Percentiles rank a stretch among this genome's conserved stretches.
Conservation (phyloP, 2,329 filamentous ascomycete species). For the Diaporthe destruens region DNA sequence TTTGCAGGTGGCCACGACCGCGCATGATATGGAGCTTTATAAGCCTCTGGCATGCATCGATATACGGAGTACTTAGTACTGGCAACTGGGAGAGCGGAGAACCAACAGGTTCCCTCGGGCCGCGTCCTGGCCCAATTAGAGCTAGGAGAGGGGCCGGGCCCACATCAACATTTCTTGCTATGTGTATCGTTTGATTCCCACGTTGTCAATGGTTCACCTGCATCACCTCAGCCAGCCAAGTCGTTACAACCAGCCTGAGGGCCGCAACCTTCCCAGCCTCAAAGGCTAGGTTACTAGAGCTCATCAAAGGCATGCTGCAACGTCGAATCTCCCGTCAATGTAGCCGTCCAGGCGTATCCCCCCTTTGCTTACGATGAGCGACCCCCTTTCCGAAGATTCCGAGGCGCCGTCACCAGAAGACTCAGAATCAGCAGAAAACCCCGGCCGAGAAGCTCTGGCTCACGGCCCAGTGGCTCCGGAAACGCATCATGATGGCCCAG, state of each 20-base stretch:
- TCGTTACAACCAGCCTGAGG: neutral
- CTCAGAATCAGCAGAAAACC: constrained; percentile 13
- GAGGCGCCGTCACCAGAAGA: constrained; percentile 17
- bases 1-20: neutral
- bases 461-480: neutral
- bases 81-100: constrained; percentile 12
- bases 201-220: constrained; percentile 18
- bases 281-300: constrained; percentile 23
- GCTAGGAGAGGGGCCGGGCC: constrained; percentile 24
- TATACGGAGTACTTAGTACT: too few species aligned
- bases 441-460: constrained; percentile 12
- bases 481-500: neutral
- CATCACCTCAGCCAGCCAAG: constrained; percentile 17
- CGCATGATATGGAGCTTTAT: neutral
- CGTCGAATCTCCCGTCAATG: constrained; percentile 11
- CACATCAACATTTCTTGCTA: constrained; percentile 29
- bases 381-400: constrained; percentile 9
- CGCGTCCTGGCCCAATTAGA: constrained; percentile 25
- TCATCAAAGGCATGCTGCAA: constrained; percentile 9
- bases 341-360: constrained; percentile 6
- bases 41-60: neutral
- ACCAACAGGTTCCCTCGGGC: constrained; percentile 15
- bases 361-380: constrained; percentile 25
- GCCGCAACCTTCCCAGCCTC: constrained; percentile 2
- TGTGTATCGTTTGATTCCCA: constrained; percentile 27